Evolutionary conservation across 768 basidiomycete species (phyloP), one percentile per base, ranked within the genome.

Genomic region (Sporobolomyces roseus): DNA sequence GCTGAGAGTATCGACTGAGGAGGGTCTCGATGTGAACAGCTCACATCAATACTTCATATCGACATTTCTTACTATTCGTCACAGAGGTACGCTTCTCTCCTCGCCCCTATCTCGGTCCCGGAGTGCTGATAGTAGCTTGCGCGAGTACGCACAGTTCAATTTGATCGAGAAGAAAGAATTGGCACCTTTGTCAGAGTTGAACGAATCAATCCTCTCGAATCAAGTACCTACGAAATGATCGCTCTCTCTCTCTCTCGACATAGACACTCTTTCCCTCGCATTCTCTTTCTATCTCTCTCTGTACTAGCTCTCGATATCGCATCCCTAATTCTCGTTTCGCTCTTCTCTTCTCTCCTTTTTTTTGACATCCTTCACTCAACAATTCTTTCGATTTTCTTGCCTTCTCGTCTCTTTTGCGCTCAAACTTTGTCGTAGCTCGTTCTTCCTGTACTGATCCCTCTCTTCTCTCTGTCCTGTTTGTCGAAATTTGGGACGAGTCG

Each of bases 11-110:
- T 9, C 38, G 38, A 9, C 9, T 9, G 38, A 9, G 9, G 38
- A 41, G 10, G 38, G 17, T 41, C 38, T 9, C 13, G 10, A 8
- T 25, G 35, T 43, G 14, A 2, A 25, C 71, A 98, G 96, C 96
- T 3, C 96, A 99, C 77, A 83, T 99, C 73, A 99, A 99, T 78
- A 99, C 96, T 19, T 94, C 92, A 78, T 98, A 99, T 79, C 86
- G 91, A 38, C 96, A 99, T 79, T 99, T 99, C 82, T 90, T 97
- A 82, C 82, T 98, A 49, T 98, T 98, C 77, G 86, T 98, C 69
- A 87, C 92, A 74, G 94, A 99, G 85, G 93, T 91, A 75, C 48
- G 83, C 23, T 23, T 23, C 21, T 23, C 7, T 46, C 21, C 45
- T 41, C 38, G 38, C 38, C 38, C 17, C 17, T 23, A 46, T 46